phyloP scores from a whole-genome alignment of 2,329 filamentous ascomycete genomes.

The Celoporthe dispersa region DNA sequence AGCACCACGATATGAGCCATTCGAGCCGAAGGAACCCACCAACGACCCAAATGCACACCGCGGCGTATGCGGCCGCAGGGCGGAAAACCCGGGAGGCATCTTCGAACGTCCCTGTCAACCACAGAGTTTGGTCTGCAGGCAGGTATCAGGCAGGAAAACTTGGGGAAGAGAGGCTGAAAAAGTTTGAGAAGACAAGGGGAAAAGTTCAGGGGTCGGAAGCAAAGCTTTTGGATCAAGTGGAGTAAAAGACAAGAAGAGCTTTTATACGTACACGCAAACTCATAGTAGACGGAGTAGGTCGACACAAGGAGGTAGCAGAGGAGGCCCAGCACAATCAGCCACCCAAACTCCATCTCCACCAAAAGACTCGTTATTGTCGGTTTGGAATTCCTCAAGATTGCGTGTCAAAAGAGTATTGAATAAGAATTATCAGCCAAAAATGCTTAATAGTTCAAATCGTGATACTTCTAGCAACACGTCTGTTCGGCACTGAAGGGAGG shows the following conservation, averaged over 20 bases:
- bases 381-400: background rate
- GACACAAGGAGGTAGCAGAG: slow-evolving; percentile 22
- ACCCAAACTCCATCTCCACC: background rate
- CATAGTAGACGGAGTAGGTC: slow-evolving; percentile 18
- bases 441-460: background rate
- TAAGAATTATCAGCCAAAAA: background rate
- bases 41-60: slow-evolving; percentile 18
- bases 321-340: slow-evolving; percentile 17
- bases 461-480: background rate
- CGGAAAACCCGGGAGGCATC: background rate
- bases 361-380: background rate
- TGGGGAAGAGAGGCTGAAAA: background rate
- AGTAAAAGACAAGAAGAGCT: background rate
- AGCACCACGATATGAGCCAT: slow-evolving; percentile 17
- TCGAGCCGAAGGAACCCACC: slow-evolving; percentile 14
- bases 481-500: background rate
- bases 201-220: background rate
- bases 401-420: background rate
- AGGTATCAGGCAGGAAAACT: background rate
- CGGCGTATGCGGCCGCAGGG: background rate
- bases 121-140: background rate
- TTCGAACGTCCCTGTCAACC: background rate
- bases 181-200: background rate
- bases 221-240: background rate
- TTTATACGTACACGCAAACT: slow-evolving; percentile 23